phyloP scores from a whole-genome alignment of 192 early-diverging fungal species.

The Mortierella antarctica region DNA sequence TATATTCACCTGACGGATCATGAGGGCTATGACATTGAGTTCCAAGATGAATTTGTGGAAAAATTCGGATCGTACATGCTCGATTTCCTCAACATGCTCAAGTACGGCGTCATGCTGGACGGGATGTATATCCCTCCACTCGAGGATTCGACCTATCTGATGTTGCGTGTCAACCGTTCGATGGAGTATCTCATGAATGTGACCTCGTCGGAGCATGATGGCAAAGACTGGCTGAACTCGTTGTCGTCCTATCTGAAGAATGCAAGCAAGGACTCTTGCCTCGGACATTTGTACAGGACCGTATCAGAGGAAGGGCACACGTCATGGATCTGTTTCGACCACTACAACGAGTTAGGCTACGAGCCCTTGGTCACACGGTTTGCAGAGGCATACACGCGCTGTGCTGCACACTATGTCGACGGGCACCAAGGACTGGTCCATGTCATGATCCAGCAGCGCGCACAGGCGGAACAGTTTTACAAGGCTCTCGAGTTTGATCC shows the following conservation, averaged over 20 bases:
- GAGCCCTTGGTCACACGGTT: neutral
- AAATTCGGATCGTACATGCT: slow-evolving; percentile 13
- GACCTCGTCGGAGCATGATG: neutral
- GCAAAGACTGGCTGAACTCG: neutral
- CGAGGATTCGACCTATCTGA: slow-evolving; percentile 1
- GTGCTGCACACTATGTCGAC: slow-evolving; percentile 5
- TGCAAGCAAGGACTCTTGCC: neutral
- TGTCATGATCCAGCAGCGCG: slow-evolving; percentile 2
- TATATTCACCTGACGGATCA: slow-evolving; percentile 13
- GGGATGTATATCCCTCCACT: slow-evolving; percentile 1
- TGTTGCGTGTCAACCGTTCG: slow-evolving; percentile 9
- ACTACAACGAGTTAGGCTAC: slow-evolving; percentile 4
- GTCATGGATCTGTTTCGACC: slow-evolving; percentile 14
- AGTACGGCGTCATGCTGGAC: slow-evolving; percentile 22
- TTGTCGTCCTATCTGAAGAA: slow-evolving; percentile 5
- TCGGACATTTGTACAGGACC: slow-evolving; percentile 7
- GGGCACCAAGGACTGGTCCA: slow-evolving; percentile 3
- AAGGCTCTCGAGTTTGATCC: neutral
- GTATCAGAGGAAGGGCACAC: slow-evolving; percentile 9
- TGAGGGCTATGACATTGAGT: slow-evolving; percentile 16
- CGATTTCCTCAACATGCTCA: slow-evolving; percentile 26
- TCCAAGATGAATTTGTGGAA: slow-evolving; percentile 3
- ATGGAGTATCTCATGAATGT: slow-evolving; percentile 18
- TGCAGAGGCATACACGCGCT: neutral
- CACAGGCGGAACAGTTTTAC: slow-evolving; percentile 1